Conservation (phyloP, 768 basidiomycete species). For the Mycena polygramma region DNA sequence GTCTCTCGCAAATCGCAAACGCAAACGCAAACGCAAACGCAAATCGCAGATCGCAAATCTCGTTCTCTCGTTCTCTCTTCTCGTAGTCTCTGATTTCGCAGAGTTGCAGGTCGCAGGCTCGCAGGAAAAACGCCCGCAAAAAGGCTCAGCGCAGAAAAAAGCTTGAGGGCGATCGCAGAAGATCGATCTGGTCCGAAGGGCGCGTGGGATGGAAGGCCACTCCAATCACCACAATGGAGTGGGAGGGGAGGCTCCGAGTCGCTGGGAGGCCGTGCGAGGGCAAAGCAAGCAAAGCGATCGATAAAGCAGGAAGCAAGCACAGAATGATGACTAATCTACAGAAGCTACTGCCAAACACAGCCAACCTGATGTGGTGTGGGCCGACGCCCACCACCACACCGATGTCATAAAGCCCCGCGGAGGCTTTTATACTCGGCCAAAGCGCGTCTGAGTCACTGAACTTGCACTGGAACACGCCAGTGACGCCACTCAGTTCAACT, state of each 20-base stretch:
- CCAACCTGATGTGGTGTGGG: conserved; percentile 10
- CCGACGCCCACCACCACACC: conserved; percentile 13
- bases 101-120: not conserved
- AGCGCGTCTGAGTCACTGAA: too few species aligned
- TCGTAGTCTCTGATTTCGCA: not conserved
- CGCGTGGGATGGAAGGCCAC: not conserved
- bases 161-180: not conserved
- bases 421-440: too few species aligned
- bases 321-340: conserved; percentile 9
- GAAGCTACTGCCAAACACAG: conserved; percentile 7
- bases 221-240: not conserved
- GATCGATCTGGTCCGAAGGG: not conserved
- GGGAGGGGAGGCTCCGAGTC: not conserved
- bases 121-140: not conserved
- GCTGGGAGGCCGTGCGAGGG: not conserved
- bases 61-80: not conserved
- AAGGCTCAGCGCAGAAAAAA: not conserved
- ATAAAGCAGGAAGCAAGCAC: not conserved
- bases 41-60: not conserved
- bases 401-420: too few species aligned
- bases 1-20: too few species aligned
- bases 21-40: too few species aligned
- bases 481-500: too few species aligned
- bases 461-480: too few species aligned
- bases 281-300: not conserved